phyloP scores from a whole-genome alignment of 139 green algal species.

The Chlamydomonas sp. region DNA sequence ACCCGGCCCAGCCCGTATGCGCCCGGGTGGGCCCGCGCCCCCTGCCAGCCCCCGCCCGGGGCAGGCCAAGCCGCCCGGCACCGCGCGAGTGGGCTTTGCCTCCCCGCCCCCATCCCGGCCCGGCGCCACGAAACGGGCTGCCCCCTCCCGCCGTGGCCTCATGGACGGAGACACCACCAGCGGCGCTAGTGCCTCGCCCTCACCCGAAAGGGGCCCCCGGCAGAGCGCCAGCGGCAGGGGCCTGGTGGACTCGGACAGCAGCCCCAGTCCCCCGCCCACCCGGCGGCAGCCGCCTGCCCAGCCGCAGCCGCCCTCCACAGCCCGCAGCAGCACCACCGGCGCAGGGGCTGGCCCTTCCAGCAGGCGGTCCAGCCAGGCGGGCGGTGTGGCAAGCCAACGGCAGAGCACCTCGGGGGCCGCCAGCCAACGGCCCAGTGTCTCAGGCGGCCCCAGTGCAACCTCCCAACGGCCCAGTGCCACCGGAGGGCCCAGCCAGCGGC shows the following conservation, averaged over 20 bases:
- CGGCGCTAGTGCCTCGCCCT: slow-evolving; percentile 1
- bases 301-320: neutral
- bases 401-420: too few relatives aligned
- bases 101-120: neutral
- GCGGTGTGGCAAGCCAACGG: neutral
- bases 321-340: neutral
- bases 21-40: neutral
- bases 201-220: neutral
- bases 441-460: neutral
- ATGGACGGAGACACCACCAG: slow-evolving; percentile 36
- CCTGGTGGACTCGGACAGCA: slow-evolving; percentile 13
- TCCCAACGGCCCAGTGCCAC: neutral
- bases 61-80: neutral
- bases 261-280: slow-evolving; percentile 14
- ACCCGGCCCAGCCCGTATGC: neutral
- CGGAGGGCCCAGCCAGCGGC: neutral
- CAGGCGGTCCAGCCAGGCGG: neutral
- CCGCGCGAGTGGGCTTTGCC: neutral
- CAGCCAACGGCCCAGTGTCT: too few relatives aligned
- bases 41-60: neutral
- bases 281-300: neutral
- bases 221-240: neutral
- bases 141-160: slow-evolving; percentile 1
- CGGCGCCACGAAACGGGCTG: neutral
- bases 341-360: neutral